A percentile compares a stretch with the other conserved stretches of the same genome.
These are phyloP conservation scores for Mycena kentingensis DNA, from an alignment of 768 basidiomycete genomes.

Conservation along the genomic window DNA sequence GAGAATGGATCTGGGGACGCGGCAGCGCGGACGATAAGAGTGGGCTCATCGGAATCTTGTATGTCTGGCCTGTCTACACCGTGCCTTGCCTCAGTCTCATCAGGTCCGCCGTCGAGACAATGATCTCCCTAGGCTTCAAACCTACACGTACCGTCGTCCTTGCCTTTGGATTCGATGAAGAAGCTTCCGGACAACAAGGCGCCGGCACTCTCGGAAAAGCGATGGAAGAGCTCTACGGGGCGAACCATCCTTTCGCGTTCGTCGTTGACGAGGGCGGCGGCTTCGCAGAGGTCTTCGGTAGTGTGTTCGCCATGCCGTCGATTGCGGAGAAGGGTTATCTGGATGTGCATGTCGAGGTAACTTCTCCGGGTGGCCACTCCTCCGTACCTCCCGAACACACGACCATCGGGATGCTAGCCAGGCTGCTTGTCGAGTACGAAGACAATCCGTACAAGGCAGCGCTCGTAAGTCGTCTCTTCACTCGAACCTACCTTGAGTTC, in stretches of 20 bases:
- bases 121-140: constrained; percentile 20
- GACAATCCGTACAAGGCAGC: constrained; percentile 38
- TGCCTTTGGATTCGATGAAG: constrained; percentile 54
- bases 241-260: no score
- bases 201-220: not conserved
- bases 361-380: constrained; percentile 63
- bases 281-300: constrained; percentile 31
- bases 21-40: constrained; percentile 52
- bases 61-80: not conserved
- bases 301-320: constrained; percentile 43
- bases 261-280: constrained; percentile 10
- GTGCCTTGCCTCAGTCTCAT: not conserved
- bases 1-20: constrained; percentile 52
- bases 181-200: constrained; percentile 40
- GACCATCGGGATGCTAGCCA: constrained; percentile 64
- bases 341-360: constrained; percentile 43
- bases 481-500: not conserved
- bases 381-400: constrained; percentile 66
- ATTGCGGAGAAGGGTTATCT: constrained; percentile 56
- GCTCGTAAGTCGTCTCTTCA: constrained; percentile 31
- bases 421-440: constrained; percentile 53
- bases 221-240: no score
- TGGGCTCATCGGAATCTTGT: constrained; percentile 35
- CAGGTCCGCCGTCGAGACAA: constrained; percentile 20
- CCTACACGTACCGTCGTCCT: constrained; percentile 26